Evolutionary conservation across 768 basidiomycete genomes (phyloP).

Genomic region (Suillus decipiens): DNA sequence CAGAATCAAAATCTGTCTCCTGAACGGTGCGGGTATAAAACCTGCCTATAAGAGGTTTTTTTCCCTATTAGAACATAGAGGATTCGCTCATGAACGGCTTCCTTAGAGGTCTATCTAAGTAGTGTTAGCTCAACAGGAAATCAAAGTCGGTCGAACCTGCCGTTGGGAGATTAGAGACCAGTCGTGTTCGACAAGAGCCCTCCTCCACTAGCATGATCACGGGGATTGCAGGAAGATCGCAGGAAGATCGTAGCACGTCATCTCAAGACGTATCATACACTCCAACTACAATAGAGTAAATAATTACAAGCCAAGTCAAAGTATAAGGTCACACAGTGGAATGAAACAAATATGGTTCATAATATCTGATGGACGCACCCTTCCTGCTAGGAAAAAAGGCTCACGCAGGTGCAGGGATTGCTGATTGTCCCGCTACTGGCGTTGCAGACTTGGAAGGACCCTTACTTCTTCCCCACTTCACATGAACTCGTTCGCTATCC

Average conservation of each 20-base stretch:
- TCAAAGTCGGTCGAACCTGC: too few species aligned
- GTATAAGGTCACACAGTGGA: not conserved
- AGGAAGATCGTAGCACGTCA: not conserved
- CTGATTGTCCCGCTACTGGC: constrained; percentile 10
- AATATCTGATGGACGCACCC: not conserved
- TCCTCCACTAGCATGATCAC: too few species aligned
- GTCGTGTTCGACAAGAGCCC: too few species aligned
- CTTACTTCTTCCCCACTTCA: constrained; percentile 90
- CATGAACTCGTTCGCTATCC: constrained; percentile 66
- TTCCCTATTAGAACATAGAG: too few species aligned
- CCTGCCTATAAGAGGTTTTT: too few species aligned
- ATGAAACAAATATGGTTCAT: constrained; percentile 5
- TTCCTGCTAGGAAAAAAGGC: not conserved
- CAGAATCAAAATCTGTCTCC: too few species aligned
- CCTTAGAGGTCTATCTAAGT: too few species aligned
- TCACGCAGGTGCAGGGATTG: constrained; percentile 17
- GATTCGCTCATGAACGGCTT: too few species aligned
- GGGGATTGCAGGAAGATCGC: not conserved
- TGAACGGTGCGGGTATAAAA: too few species aligned
- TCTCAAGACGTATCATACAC: not conserved
- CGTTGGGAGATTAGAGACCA: too few species aligned
- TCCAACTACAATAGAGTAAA: not conserved
- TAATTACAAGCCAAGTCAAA: not conserved
- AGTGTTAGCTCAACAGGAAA: too few species aligned
- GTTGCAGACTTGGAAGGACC: constrained; percentile 35